These are phyloP conservation scores for Annona cherimola DNA, from an alignment of 164 flowering plant genomes.

Conservation along the genomic window DNA sequence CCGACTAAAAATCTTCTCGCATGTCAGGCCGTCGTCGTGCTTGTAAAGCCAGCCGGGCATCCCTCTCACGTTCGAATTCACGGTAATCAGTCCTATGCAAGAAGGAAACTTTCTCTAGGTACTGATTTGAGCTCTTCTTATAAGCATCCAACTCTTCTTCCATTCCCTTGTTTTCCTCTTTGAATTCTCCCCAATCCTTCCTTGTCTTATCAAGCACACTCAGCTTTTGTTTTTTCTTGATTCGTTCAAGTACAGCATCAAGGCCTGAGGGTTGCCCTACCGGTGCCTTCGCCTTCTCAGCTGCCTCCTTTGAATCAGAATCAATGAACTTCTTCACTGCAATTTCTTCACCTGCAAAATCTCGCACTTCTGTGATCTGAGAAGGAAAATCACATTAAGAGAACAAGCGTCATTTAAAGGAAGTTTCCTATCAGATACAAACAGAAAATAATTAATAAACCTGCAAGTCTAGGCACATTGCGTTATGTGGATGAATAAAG, in stretches of 20 bases:
- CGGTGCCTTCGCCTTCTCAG: conserved; percentile 52
- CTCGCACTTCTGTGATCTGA: conserved; percentile 77
- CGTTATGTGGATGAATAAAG: too few species aligned
- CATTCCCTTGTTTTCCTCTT: conserved; percentile 71
- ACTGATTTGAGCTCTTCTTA: conserved; percentile 95
- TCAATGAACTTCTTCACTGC: conserved; percentile 76
- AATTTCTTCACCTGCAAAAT: conserved; percentile 87
- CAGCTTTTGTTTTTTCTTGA: conserved; percentile 87
- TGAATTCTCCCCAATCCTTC: conserved; percentile 96
- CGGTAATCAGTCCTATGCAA: conserved; percentile 75
- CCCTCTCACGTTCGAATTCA: conserved; percentile 91
- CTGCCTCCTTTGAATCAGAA: conserved; percentile 70
- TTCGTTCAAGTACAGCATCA: conserved; percentile 87
- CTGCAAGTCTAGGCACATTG: too few species aligned
- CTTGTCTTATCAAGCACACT: conserved; percentile 96
- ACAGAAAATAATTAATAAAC: too few species aligned
- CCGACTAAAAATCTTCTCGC: conserved; percentile 43
- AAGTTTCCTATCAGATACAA: too few species aligned
- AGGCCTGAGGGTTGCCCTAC: conserved; percentile 62
- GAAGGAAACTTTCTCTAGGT: conserved; percentile 77
- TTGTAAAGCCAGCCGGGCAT: conserved; percentile 77
- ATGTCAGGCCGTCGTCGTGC: conserved; percentile 60
- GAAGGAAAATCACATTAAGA: neutral
- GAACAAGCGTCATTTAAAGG: too few species aligned
- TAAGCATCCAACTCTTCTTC: conserved; percentile 94